A percentile compares a stretch with the other conserved stretches of the same genome.
phyloP scores from a whole-genome alignment of 2,329 filamentous ascomycete genomes.

The Monosporascus sp. region DNA sequence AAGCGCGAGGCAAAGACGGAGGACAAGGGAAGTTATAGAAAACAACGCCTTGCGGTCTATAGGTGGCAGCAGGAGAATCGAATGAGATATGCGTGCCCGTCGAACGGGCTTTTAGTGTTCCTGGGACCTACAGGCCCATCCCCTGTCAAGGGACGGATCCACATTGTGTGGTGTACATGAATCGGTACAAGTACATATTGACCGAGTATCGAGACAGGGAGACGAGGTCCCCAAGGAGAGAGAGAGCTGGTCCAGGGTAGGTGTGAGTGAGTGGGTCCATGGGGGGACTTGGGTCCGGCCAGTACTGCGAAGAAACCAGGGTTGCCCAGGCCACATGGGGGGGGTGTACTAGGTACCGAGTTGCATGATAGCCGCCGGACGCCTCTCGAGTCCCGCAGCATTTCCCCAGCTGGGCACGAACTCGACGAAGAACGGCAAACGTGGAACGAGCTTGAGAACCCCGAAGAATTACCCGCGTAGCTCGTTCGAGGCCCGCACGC shows the following conservation, averaged over 20 bases:
- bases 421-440: background rate
- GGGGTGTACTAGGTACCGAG: constrained; percentile 7
- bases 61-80: constrained; percentile 13
- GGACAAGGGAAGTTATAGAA: constrained; percentile 21
- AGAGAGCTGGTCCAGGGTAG: constrained; percentile 7
- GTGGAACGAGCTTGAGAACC: background rate
- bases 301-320: constrained; percentile 9
- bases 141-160: constrained; percentile 3
- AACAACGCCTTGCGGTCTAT: constrained; percentile 13
- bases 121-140: constrained; percentile 11
- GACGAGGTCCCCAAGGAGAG: constrained; percentile 13
- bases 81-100: constrained; percentile 13
- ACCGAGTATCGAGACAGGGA: constrained; percentile 8
- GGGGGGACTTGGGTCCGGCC: constrained; percentile 13
- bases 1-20: constrained; percentile 14
- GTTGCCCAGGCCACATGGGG: constrained; percentile 6
- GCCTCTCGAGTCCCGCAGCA: background rate
- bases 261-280: background rate
- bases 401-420: too few species aligned
- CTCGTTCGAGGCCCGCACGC: background rate
- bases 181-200: constrained; percentile 14
- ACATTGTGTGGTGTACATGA: constrained; percentile 4
- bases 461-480: background rate
- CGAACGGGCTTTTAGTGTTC: constrained; percentile 9
- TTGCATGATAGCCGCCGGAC: constrained; percentile 19